Conservation (phyloP, 768 basidiomycete genomes). For the Porphyrellus cyaneotinctus region DNA sequence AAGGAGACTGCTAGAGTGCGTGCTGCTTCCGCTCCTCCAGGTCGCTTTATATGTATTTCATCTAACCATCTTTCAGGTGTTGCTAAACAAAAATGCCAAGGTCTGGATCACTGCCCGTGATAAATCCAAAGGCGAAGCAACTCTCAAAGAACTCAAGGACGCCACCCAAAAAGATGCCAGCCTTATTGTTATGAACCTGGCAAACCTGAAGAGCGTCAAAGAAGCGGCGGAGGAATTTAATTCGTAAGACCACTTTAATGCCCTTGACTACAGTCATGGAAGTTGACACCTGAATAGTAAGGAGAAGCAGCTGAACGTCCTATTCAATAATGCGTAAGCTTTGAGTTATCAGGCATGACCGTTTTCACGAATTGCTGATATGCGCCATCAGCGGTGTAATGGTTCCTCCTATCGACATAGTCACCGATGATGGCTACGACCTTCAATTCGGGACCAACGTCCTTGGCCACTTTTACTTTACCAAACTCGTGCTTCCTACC, state of each 20-base stretch:
- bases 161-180: slow-evolving; percentile 24
- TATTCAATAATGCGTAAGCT: slow-evolving; percentile 33
- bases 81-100: slow-evolving; percentile 27
- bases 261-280: not conserved
- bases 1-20: slow-evolving; percentile 40
- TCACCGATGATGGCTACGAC: slow-evolving; percentile 40
- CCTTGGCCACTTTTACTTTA: slow-evolving; percentile 36
- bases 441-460: slow-evolving; percentile 40
- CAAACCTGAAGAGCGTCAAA: slow-evolving; percentile 36
- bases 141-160: slow-evolving; percentile 15
- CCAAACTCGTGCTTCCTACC: slow-evolving; percentile 34
- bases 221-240: slow-evolving; percentile 38
- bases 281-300: slow-evolving; percentile 8
- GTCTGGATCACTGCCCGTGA: slow-evolving; percentile 30
- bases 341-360: no score
- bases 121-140: slow-evolving; percentile 14
- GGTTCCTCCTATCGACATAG: slow-evolving; percentile 23
- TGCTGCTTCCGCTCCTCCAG: not conserved
- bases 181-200: slow-evolving; percentile 41
- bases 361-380: not conserved
- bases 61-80: slow-evolving; percentile 7
- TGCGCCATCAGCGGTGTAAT: slow-evolving; percentile 28
- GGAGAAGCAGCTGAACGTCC: slow-evolving; percentile 21
- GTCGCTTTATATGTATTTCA: not conserved
- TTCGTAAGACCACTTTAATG: slow-evolving; percentile 19